Percentiles rank a stretch among this genome's conserved stretches.
phyloP scores from a whole-genome alignment of 2,329 filamentous ascomycete species.

The Simplicillium aogashimaense region DNA sequence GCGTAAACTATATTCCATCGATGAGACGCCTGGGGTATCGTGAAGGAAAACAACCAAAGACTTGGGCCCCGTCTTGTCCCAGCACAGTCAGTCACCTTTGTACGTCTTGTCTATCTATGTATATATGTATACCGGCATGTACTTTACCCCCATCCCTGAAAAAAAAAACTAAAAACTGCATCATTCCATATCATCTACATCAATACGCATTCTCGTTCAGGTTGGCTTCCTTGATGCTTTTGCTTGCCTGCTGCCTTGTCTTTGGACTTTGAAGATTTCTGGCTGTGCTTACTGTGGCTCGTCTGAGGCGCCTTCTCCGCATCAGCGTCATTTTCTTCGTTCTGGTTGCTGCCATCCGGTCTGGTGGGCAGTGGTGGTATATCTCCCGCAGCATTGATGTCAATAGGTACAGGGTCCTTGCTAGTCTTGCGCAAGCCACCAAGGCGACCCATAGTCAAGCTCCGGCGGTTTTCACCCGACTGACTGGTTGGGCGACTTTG shows the following conservation, averaged over 20 bases:
- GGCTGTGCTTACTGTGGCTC: constrained; percentile 20
- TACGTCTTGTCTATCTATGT: too few relatives aligned
- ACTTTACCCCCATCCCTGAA: too few relatives aligned
- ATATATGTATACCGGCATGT: too few relatives aligned
- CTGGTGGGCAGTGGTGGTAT: not conserved
- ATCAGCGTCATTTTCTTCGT: not conserved
- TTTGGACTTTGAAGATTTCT: constrained; percentile 26
- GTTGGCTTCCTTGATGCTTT: constrained; percentile 16
- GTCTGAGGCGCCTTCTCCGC: constrained; percentile 4
- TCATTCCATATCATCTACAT: constrained; percentile 25
- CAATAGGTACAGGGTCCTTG: constrained; percentile 30
- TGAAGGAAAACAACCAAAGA: too few relatives aligned
- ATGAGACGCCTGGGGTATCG: too few relatives aligned
- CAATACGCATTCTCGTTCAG: constrained; percentile 37
- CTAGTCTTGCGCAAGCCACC: constrained; percentile 40
- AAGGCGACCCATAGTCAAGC: constrained; percentile 46
- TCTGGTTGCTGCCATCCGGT: constrained; percentile 11
- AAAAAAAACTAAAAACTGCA: not conserved
- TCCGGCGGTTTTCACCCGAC: constrained; percentile 47
- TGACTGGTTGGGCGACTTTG: constrained; percentile 49
- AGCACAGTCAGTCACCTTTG: too few relatives aligned
- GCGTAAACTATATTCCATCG: too few relatives aligned
- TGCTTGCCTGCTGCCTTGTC: constrained; percentile 19
- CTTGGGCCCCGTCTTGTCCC: too few relatives aligned
- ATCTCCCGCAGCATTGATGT: not conserved